A percentile compares a stretch with the other conserved stretches of the same genome.
These are phyloP conservation scores for Dioscorea zingiberensis DNA, from an alignment of 106 monocot species.

Conservation along the genomic window DNA sequence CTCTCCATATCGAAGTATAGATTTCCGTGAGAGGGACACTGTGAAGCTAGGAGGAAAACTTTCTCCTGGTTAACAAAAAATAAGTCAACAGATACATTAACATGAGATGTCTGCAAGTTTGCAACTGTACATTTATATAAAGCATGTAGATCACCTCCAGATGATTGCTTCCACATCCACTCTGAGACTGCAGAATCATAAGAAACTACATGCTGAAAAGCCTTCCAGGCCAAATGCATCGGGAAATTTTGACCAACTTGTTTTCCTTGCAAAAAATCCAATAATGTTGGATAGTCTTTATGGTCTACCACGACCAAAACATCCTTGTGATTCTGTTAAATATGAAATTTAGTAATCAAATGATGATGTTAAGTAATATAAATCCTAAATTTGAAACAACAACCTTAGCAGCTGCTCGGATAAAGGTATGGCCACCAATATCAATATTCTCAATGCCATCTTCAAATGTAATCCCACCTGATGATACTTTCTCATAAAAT, in stretches of 20 bases:
- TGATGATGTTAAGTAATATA: not conserved
- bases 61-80: slow-evolving; percentile 29
- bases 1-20: slow-evolving; percentile 85
- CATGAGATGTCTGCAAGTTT: not conserved
- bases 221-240: slow-evolving; percentile 82
- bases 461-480: slow-evolving; percentile 65
- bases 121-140: not conserved
- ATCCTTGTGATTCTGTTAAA: slow-evolving; percentile 89
- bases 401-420: slow-evolving; percentile 95
- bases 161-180: slow-evolving; percentile 91
- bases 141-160: slow-evolving; percentile 28
- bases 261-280: slow-evolving; percentile 72
- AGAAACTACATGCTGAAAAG: slow-evolving; percentile 89
- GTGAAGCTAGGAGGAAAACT: slow-evolving; percentile 77
- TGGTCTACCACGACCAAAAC: slow-evolving; percentile 91
- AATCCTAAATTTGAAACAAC: not conserved
- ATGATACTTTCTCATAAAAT: slow-evolving; percentile 83
- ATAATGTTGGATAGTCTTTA: slow-evolving; percentile 72
- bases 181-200: slow-evolving; percentile 98
- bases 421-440: slow-evolving; percentile 92
- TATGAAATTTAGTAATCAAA: not conserved
- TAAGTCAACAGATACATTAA: not conserved
- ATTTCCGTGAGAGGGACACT: slow-evolving; percentile 57
- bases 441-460: slow-evolving; percentile 96
- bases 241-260: slow-evolving; percentile 60